A percentile compares a stretch with the other conserved stretches of the same genome.
These are phyloP conservation scores for Taphrina betulina DNA, from an alignment of 1,139 yeast species.

Conservation along the genomic window DNA sequence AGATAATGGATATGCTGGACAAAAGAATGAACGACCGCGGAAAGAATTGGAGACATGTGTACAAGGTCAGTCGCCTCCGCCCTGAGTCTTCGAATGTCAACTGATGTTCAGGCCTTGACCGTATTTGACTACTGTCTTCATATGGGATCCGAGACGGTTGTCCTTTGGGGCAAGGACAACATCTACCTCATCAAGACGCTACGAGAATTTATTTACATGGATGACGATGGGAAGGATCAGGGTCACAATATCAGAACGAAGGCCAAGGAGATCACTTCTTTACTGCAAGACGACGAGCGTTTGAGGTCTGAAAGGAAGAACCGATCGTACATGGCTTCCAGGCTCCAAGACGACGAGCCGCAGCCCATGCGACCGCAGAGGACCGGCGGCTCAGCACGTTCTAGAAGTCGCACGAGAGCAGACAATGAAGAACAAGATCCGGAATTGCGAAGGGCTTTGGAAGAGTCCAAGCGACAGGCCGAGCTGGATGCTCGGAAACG, in stretches of 20 bases:
- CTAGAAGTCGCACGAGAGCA: conserved; percentile 13
- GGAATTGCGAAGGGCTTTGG: conserved; percentile 81
- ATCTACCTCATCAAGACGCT: conserved; percentile 84
- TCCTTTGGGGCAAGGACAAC: conserved; percentile 90
- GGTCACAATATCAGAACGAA: conserved; percentile 88
- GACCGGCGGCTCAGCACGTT: conserved; percentile 22
- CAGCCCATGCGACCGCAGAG: conserved; percentile 27
- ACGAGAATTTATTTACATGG: conserved; percentile 83
- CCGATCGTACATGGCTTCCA: conserved; percentile 38
- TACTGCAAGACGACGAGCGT: conserved; percentile 81
- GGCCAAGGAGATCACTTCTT: conserved; percentile 82
- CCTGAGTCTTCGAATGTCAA: background rate
- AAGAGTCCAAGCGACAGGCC: conserved; percentile 77
- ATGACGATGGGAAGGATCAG: conserved; percentile 77
- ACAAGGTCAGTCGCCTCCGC: conserved; percentile 50
- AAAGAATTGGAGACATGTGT: conserved; percentile 96
- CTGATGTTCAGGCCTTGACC: conserved; percentile 55
- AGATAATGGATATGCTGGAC: conserved; percentile 94
- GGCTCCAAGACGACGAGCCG: conserved; percentile 35
- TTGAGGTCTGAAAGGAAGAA: conserved; percentile 64
- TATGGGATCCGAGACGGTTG: conserved; percentile 86
- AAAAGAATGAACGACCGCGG: conserved; percentile 94
- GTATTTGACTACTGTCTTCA: conserved; percentile 85
- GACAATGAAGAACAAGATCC: conserved; percentile 61
- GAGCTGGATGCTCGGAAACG: conserved; percentile 75